Evolutionary conservation across 176 grass and related monocot genomes (phyloP).

Genomic region (Juncus inflexus): DNA sequence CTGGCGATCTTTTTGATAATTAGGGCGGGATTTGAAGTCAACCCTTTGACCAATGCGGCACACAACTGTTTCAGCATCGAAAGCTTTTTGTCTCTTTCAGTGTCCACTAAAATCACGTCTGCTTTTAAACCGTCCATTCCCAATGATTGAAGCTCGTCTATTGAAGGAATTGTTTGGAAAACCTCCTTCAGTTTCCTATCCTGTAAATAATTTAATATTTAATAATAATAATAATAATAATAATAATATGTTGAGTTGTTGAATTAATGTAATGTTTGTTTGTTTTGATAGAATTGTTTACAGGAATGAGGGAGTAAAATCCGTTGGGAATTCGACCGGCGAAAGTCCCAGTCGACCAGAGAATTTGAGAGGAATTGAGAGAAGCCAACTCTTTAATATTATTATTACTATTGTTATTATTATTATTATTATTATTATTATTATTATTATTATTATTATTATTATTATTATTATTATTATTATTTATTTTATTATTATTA

Average conservation of each 20-base stretch:
- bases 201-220: slow-evolving; percentile 42
- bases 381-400: slow-evolving; percentile 32
- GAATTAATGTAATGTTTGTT: background rate
- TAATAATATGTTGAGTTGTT: background rate
- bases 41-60: slow-evolving; percentile 73
- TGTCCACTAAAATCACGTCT: slow-evolving; percentile 85
- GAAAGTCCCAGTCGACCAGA: slow-evolving; percentile 87
- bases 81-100: slow-evolving; percentile 93
- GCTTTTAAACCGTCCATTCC: slow-evolving; percentile 76
- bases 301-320: slow-evolving; percentile 95
- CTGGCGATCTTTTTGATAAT: slow-evolving; percentile 98
- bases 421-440: too few species aligned
- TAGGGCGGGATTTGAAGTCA: slow-evolving; percentile 75
- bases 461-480: slow-evolving; percentile 21
- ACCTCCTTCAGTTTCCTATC: slow-evolving; percentile 93
- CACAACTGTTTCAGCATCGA: slow-evolving; percentile 93
- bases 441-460: too few species aligned
- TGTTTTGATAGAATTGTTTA: slow-evolving; percentile 35
- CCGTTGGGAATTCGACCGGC: slow-evolving; percentile 84
- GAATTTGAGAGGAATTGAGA: slow-evolving; percentile 71
- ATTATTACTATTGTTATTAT: too few species aligned
- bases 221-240: background rate
- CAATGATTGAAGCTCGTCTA: slow-evolving; percentile 63
- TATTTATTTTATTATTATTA: slow-evolving; percentile 37
- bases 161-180: slow-evolving; percentile 66